Percentiles rank a stretch among this genome's conserved stretches.
phyloP scores from a whole-genome alignment of 768 basidiomycete species.

The Clavulina sp. region DNA sequence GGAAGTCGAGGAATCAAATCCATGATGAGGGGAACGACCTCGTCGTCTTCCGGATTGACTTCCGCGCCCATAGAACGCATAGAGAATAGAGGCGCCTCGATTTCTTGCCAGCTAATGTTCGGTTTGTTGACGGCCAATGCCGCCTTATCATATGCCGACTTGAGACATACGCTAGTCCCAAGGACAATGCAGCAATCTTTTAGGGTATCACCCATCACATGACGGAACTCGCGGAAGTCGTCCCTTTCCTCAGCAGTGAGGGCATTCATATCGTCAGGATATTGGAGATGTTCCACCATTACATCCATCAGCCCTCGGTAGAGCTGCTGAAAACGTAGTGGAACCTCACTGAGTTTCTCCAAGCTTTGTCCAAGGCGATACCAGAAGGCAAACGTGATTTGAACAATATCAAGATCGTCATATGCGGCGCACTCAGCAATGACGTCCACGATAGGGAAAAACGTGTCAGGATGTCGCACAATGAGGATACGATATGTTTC shows the following conservation, averaged over 20 bases:
- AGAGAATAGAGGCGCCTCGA: constrained; percentile 94
- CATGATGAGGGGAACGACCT: constrained; percentile 89
- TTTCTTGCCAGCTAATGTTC: constrained; percentile 75
- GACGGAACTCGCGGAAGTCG: constrained; percentile 85
- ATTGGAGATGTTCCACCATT: constrained; percentile 81
- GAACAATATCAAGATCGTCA: constrained; percentile 86
- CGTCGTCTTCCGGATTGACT: constrained; percentile 64
- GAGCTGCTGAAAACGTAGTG: constrained; percentile 64
- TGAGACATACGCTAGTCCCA: constrained; percentile 67
- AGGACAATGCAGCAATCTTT: constrained; percentile 97
- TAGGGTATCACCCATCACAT: constrained; percentile 96
- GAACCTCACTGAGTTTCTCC: constrained; percentile 52
- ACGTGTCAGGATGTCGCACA: constrained; percentile 75
- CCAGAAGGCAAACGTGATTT: constrained; percentile 98
- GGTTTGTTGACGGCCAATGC: constrained; percentile 45
- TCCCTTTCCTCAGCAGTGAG: constrained; percentile 76
- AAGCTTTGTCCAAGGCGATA: constrained; percentile 86
- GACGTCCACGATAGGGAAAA: constrained; percentile 89
- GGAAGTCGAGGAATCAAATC: constrained; percentile 84
- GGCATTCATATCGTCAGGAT: constrained; percentile 52
- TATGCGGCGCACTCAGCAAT: constrained; percentile 88
- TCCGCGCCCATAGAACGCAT: constrained; percentile 97
- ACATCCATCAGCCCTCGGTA: constrained; percentile 71
- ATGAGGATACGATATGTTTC: constrained; percentile 86
- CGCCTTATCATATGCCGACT: constrained; percentile 67